Evolutionary conservation across 305 asterid genomes (phyloP).

Genomic region (Plantago lanceolata): DNA sequence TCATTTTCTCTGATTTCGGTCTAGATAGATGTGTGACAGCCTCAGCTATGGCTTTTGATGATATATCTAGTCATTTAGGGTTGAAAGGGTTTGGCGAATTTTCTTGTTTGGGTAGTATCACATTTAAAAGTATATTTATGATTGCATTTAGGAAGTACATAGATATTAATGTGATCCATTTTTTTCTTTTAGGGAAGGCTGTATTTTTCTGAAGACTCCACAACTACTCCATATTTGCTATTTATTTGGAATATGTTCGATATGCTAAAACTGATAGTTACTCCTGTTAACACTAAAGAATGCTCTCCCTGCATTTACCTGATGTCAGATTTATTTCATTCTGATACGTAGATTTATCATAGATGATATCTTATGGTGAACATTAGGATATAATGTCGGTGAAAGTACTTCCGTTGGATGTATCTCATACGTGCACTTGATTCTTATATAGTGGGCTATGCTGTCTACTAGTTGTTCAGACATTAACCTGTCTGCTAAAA

Average conservation of each 20-base stretch:
- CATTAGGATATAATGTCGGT: not conserved
- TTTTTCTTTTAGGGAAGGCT: not conserved
- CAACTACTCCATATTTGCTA: no score
- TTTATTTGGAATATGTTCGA: no score
- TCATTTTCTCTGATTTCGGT: no score
- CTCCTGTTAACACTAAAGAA: not conserved
- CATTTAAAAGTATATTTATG: no score
- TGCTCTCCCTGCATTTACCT: constrained; percentile 4
- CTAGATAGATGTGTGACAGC: no score
- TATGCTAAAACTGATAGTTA: no score
- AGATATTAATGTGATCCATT: not conserved
- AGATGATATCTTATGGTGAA: not conserved
- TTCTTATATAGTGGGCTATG: not conserved
- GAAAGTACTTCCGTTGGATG: not conserved
- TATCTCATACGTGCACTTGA: not conserved
- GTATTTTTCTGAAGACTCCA: not conserved
- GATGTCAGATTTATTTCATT: not conserved
- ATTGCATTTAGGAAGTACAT: not conserved
- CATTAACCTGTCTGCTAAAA: not conserved
- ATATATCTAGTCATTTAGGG: no score
- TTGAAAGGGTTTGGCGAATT: no score
- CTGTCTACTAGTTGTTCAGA: not conserved
- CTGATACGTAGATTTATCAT: not conserved
- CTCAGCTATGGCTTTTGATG: no score
- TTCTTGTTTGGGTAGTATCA: no score